Evolutionary conservation across 768 basidiomycete genomes (phyloP), one percentile per base, ranked within the genome.

Genomic region (Xanthoconium purpureum): DNA sequence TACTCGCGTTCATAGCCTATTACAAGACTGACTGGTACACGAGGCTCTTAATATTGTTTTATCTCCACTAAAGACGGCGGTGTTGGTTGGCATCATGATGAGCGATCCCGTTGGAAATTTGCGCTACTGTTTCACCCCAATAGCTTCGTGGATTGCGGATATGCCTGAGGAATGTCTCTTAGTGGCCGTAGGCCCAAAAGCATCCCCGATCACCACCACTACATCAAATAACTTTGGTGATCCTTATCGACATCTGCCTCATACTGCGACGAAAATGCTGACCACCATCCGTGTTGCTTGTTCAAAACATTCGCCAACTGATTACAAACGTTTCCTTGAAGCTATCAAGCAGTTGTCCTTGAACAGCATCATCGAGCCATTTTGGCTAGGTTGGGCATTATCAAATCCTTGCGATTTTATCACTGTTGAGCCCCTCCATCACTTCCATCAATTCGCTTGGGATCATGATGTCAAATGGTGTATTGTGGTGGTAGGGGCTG

Each of bases 391-490:
- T 24, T 24, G 24, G 24, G 24, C 24, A 4, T 24, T 24, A 24
- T 24, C 24, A 24, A 24, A 24, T 24, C 24, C 24, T 24, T 24
- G 24, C 24, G 4, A 24, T 24, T 24, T 24, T 9, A 17, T 54
- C 13, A 38, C 12, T 2, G 30, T 47, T 2, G 52, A 57, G n/a
- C 35, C 43, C 1, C 43, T 57, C 0, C 56, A 57, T 18, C 55
- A 56, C 8, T 56, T 56, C 6, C 50, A 52, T 8, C 24, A 17
- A 3, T 51, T 56, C 30, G 3, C n/a, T 4, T 56, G 50, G 50
- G 50, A 57, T 9, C 50, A 57, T 0, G 39, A 57, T 15, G 9
- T 38, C 5, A 35, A 47, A 10, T 57, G 56, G 50, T 52, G 56
- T 37, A 24, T 24, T 24, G 24, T 24, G 24, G 24, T 24, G 24